phyloP scores from a whole-genome alignment of 805 yeast species.

The Ogataea nitratoaversa region DNA sequence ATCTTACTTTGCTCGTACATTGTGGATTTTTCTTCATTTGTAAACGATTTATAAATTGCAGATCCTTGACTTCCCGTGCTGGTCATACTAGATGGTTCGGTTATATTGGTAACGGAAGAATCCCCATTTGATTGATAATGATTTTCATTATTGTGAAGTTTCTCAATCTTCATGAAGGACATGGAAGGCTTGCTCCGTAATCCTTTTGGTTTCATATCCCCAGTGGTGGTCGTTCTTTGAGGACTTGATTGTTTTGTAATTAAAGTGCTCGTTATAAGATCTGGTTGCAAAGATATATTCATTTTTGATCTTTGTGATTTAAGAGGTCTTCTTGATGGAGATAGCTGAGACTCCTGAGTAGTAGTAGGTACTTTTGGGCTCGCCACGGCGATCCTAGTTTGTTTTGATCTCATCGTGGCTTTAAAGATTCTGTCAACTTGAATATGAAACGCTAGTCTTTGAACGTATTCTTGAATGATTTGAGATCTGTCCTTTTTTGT shows the following conservation, averaged over 20 bases:
- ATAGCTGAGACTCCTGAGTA: not conserved
- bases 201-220: conserved; percentile 2
- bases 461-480: conserved; percentile 46
- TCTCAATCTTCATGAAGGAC: conserved; percentile 22
- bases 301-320: conserved; percentile 15
- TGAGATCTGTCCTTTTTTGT: conserved; percentile 38
- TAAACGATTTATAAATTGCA: conserved; percentile 11
- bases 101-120: not conserved
- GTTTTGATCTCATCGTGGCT: conserved; percentile 35
- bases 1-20: conserved; percentile 30
- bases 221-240: no score
- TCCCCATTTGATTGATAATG: conserved; percentile 12
- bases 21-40: conserved; percentile 23
- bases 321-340: conserved; percentile 9
- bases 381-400: conserved; percentile 3
- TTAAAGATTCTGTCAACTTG: conserved; percentile 64
- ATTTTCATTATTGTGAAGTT: conserved; percentile 11
- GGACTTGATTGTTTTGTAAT: no score
- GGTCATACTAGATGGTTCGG: conserved; percentile 5
- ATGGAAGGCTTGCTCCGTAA: conserved; percentile 23
- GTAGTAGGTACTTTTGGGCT: not conserved
- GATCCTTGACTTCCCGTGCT: conserved; percentile 10
- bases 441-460: conserved; percentile 51
- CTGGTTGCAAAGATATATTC: conserved; percentile 6
- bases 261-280: no score